Percentiles rank a stretch among this genome's conserved stretches.
Conservation (phyloP, 2,329 filamentous ascomycete genomes). For the Fusarium phyllophilum region DNA sequence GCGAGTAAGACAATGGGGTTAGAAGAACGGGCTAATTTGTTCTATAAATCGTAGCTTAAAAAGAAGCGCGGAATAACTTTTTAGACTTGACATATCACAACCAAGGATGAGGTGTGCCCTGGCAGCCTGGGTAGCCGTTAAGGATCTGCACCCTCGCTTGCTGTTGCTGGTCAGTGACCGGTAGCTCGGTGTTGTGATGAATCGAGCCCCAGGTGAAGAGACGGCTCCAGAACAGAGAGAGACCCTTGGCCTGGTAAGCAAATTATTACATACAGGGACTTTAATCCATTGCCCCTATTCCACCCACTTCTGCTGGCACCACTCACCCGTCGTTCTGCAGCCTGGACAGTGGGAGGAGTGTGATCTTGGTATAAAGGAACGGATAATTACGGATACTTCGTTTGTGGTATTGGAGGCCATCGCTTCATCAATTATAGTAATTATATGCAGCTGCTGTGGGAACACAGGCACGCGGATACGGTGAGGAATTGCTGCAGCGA, state of each 20-base stretch:
- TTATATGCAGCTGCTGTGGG: slow-evolving; percentile 6
- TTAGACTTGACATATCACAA: slow-evolving; percentile 13
- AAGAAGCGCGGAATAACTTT: slow-evolving; percentile 19
- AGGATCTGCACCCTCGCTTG: slow-evolving; percentile 21
- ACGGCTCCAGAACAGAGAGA: background rate
- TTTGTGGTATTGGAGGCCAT: slow-evolving; percentile 13
- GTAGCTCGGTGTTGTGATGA: slow-evolving; percentile 15
- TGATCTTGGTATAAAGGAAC: background rate
- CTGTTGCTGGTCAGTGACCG: slow-evolving; percentile 3
- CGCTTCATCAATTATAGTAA: background rate
- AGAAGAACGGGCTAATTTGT: slow-evolving; percentile 27
- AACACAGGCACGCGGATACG: slow-evolving; percentile 34
- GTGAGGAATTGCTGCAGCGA: slow-evolving; percentile 23
- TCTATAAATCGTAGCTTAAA: slow-evolving; percentile 19
- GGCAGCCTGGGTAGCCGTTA: slow-evolving; percentile 12
- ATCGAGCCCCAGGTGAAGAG: slow-evolving; percentile 19
- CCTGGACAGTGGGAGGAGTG: background rate
- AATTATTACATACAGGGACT: slow-evolving; percentile 30
- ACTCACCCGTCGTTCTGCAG: background rate
- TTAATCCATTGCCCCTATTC: slow-evolving; percentile 34
- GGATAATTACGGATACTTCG: background rate
- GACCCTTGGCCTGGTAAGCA: slow-evolving; percentile 30
- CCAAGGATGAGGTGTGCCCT: background rate
- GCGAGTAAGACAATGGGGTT: slow-evolving; percentile 16
- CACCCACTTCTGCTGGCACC: slow-evolving; percentile 32